A percentile compares a stretch with the other conserved stretches of the same genome.
Conservation (phyloP, 192 early-diverging fungal genomes). For the Fimicolochytrium jonesii region DNA sequence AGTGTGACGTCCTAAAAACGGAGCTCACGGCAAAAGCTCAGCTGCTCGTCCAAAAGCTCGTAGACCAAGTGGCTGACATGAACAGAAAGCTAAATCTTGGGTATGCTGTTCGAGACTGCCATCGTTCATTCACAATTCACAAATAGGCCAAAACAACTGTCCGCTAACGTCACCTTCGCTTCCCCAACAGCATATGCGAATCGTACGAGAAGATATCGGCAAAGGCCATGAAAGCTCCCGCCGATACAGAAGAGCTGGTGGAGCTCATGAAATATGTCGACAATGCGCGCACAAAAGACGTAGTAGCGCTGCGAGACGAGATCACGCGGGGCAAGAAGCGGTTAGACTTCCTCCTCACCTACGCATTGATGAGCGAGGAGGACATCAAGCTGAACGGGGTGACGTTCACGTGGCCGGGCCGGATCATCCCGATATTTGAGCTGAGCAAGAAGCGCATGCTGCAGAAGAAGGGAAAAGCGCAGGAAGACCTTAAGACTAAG, state of each 20-base stretch:
- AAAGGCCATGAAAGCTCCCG: conserved; percentile 54
- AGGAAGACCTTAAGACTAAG: conserved; percentile 58
- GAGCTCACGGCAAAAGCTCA: conserved; percentile 57
- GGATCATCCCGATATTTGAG: conserved; percentile 61
- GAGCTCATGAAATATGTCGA: conserved; percentile 59
- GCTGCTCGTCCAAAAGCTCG: conserved; percentile 51
- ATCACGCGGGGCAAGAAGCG: conserved; percentile 50
- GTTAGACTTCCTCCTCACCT: conserved; percentile 54
- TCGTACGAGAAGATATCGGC: conserved; percentile 57
- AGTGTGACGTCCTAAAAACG: conserved; percentile 54
- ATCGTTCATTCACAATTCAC: too few species aligned
- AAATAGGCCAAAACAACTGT: too few species aligned
- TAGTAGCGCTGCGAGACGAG: conserved; percentile 48
- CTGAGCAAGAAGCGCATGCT: conserved; percentile 57
- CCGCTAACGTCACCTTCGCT: too few species aligned
- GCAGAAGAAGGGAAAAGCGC: conserved; percentile 60
- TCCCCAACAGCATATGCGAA: conserved; percentile 47
- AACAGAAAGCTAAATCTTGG: conserved; percentile 52
- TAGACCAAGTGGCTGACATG: conserved; percentile 59
- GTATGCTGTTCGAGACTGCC: too few species aligned
- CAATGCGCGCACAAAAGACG: conserved; percentile 45
- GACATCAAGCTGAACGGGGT: conserved; percentile 61
- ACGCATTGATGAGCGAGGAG: conserved; percentile 56
- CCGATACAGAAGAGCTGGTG: conserved; percentile 55
- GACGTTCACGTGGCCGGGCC: conserved; percentile 63